Percentiles rank a stretch among this genome's conserved stretches.
Conservation (phyloP, 306 rosid genomes). For the Alnus rubra region DNA sequence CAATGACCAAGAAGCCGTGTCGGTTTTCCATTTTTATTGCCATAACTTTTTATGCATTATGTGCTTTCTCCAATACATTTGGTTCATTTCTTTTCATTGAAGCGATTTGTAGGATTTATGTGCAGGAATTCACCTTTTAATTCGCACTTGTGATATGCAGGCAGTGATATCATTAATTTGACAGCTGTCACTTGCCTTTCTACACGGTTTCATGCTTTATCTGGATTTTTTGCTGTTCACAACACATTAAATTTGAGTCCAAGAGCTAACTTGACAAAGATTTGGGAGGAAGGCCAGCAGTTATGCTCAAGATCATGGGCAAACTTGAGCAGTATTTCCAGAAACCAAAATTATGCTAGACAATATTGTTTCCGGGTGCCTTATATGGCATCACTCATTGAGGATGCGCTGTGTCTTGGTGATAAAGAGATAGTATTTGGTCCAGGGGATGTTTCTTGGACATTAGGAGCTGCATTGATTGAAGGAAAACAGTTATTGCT, state of each 20-base stretch:
- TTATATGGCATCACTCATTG: conserved; percentile 80
- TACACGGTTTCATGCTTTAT: conserved; percentile 66
- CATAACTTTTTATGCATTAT: neutral
- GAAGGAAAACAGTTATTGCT: conserved; percentile 57
- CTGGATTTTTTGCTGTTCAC: conserved; percentile 81
- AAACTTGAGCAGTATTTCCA: conserved; percentile 42
- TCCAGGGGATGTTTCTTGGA: conserved; percentile 87
- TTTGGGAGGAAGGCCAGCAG: conserved; percentile 70
- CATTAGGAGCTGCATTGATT: conserved; percentile 79
- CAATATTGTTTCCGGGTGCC: conserved; percentile 78
- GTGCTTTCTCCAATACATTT: neutral
- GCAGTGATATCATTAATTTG: conserved; percentile 48
- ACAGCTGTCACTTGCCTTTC: conserved; percentile 42
- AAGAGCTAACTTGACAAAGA: conserved; percentile 55
- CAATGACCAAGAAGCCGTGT: neutral
- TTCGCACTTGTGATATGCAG: conserved; percentile 45
- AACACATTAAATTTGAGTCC: conserved; percentile 62
- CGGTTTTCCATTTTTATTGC: neutral
- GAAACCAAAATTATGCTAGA: conserved; percentile 41
- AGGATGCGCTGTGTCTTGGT: conserved; percentile 64
- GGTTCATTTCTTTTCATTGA: neutral
- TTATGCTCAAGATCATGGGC: conserved; percentile 69
- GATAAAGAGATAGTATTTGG: conserved; percentile 69
- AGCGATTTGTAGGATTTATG: conserved; percentile 14
- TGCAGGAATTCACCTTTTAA: conserved; percentile 12